A percentile compares a stretch with the other conserved stretches of the same genome.
Evolutionary conservation across 768 basidiomycete genomes (phyloP).

Genomic region (Antrodiella citrinella): DNA sequence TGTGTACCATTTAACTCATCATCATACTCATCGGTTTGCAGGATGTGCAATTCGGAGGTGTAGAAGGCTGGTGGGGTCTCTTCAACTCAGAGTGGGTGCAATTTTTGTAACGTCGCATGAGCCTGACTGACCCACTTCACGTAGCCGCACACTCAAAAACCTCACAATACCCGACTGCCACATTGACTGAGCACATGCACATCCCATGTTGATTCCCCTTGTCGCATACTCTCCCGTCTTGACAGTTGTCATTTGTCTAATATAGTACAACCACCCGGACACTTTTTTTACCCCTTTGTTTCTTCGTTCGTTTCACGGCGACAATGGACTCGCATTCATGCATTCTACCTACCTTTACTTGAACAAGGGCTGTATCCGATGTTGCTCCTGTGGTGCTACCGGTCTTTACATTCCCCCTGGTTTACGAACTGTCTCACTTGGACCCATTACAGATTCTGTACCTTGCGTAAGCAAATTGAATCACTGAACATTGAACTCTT

Average conservation of each 20-base stretch:
- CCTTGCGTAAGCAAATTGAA: background rate
- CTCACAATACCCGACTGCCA: constrained; percentile 59
- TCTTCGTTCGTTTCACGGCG: background rate
- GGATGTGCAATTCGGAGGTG: constrained; percentile 67
- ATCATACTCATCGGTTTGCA: too few relatives aligned
- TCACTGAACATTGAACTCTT: background rate
- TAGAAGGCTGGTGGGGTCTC: constrained; percentile 68
- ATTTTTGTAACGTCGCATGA: too few relatives aligned
- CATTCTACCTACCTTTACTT: too few relatives aligned
- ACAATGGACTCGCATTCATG: background rate
- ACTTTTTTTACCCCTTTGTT: background rate
- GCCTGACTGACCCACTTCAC: constrained; percentile 12
- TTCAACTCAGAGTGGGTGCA: constrained; percentile 47
- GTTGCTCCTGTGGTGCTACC: background rate
- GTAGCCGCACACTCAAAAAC: constrained; percentile 63
- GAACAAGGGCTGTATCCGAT: background rate
- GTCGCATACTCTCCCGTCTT: background rate
- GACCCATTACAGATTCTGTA: background rate
- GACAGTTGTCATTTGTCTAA: too few relatives aligned
- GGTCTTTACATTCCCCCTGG: background rate
- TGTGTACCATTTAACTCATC: constrained; percentile 7
- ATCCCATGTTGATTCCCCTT: background rate
- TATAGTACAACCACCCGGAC: too few relatives aligned
- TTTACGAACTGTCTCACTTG: background rate
- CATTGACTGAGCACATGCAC: constrained; percentile 7